Evolutionary conservation across 768 basidiomycete species (phyloP).

Genomic region (Hydnomerulius pinastri): DNA sequence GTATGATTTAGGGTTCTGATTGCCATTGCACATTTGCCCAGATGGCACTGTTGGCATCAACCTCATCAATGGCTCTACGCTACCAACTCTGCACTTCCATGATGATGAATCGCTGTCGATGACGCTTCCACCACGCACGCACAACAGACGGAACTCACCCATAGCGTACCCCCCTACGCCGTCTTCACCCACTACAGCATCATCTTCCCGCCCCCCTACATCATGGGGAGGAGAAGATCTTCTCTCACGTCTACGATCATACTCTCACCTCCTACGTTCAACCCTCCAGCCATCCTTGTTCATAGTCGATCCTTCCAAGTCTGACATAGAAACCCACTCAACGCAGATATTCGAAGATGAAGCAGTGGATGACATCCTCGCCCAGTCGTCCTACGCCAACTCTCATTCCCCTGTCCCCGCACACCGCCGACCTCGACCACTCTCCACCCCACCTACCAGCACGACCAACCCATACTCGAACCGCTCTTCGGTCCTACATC

Average conservation of each 20-base stretch:
- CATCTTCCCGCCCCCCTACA: slow-evolving; percentile 42
- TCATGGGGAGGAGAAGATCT: slow-evolving; percentile 92
- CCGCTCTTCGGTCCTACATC: slow-evolving; percentile 77
- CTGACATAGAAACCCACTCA: slow-evolving; percentile 92
- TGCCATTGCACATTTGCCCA: slow-evolving; percentile 29
- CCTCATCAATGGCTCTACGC: slow-evolving; percentile 79
- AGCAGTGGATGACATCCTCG: slow-evolving; percentile 85
- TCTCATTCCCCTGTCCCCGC: slow-evolving; percentile 84
- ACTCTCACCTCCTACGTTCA: slow-evolving; percentile 83
- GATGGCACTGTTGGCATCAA: slow-evolving; percentile 90
- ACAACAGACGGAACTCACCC: slow-evolving; percentile 36
- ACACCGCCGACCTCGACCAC: slow-evolving; percentile 72
- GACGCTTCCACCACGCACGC: slow-evolving; percentile 45
- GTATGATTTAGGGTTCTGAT: slow-evolving; percentile 1
- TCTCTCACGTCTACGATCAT: slow-evolving; percentile 70
- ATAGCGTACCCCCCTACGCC: slow-evolving; percentile 67
- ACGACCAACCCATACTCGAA: slow-evolving; percentile 58
- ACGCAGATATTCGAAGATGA: slow-evolving; percentile 83
- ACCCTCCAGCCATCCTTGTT: slow-evolving; percentile 84
- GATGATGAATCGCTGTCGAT: slow-evolving; percentile 93
- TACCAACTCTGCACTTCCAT: slow-evolving; percentile 93
- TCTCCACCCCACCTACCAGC: slow-evolving; percentile 42
- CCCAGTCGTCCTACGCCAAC: slow-evolving; percentile 72
- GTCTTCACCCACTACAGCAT: slow-evolving; percentile 46
- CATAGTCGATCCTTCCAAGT: slow-evolving; percentile 88